Base-by-base conservation (phyloP, 208 protist species). In the Leishmania lainsoni region DNA sequence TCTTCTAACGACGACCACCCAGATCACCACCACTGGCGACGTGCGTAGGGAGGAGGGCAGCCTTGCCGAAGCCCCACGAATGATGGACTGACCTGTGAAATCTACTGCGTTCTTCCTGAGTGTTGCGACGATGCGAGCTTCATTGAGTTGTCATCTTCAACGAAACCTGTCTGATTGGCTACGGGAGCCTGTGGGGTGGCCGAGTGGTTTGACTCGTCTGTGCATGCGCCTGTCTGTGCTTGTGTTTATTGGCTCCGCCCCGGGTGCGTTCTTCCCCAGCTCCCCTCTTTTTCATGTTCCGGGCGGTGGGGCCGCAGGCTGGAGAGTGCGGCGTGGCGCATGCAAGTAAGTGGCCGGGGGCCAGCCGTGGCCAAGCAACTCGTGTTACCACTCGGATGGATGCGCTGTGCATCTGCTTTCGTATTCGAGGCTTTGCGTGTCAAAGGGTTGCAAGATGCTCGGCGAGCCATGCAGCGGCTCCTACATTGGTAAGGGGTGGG, bases 381-480 rank as follows among this genome's bases (percentile, higher is more conserved):
- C 91, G 92, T 96, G 92, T 96, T 96, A 94, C 92, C 91, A 86
- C 83, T 88, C 71, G 73, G 83, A 80, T 76, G 54, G 79, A 75
- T 58, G 39, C 77, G 9, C 45, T 75, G 68, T 35, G 81, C 42
- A 78, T 78, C 63, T 71, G 69, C 58, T 32, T 71, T 78, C 32
- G 77, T 96, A 76, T 83, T 87, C 82, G 88, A 85, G 85, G 81
- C 48, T 84, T 71, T 85, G 85, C 85, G 92, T 96, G 92, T 96
- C 92, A 96, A 96, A 93, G 89, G 86, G 66, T 72, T 90, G 89
- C 91, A 70, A 94, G 91, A 94, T 80, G 52, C 22, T 48, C 79
- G 49, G 17, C 32, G 42, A 22, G 68, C 17, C 26, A 20, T 52
- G 35, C 0, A n/a, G 5, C 42, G 6, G 68, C 29, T 39, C 35